Evolutionary conservation across 2,329 filamentous ascomycete genomes (phyloP).

Genomic region (Corniculantispora saksenae): DNA sequence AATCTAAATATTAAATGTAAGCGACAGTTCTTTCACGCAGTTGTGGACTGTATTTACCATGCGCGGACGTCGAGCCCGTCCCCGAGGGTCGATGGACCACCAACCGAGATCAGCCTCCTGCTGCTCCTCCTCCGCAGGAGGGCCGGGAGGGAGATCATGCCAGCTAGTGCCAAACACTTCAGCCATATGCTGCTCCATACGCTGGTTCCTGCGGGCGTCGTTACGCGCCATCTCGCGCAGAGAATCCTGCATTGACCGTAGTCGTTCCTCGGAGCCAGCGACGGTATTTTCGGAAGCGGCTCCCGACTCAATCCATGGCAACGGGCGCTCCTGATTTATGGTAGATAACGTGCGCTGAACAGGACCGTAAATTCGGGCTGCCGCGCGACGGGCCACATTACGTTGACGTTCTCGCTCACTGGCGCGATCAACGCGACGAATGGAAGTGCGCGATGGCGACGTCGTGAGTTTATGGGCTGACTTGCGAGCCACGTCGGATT

Average conservation of each 20-base stretch:
- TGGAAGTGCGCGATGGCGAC: constrained; percentile 41
- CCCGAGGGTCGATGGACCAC: constrained; percentile 28
- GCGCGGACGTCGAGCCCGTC: constrained; percentile 24
- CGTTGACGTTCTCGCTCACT: constrained; percentile 34
- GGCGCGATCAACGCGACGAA: constrained; percentile 38
- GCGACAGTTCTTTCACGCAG: constrained; percentile 42
- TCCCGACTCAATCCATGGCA: constrained; percentile 28
- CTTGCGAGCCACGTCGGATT: constrained; percentile 44
- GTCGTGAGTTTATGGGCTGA: constrained; percentile 32
- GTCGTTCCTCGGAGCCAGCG: not conserved
- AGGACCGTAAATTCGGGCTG: constrained; percentile 30
- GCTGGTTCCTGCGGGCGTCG: constrained; percentile 28
- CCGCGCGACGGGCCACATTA: constrained; percentile 26
- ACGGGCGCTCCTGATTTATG: constrained; percentile 21
- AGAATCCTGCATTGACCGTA: constrained; percentile 11
- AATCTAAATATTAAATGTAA: constrained; percentile 55
- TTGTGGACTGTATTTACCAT: constrained; percentile 25
- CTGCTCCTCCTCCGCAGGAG: constrained; percentile 19
- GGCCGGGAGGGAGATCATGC: constrained; percentile 19
- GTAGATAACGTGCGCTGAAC: constrained; percentile 27
- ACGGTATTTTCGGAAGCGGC: constrained; percentile 7
- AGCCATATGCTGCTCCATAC: constrained; percentile 31
- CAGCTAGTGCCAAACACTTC: constrained; percentile 26
- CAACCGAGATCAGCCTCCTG: constrained; percentile 26
- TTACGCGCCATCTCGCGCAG: constrained; percentile 29